Evolutionary conservation across 2,329 filamentous ascomycete genomes (phyloP).

Genomic region (Ascochyta fabae): DNA sequence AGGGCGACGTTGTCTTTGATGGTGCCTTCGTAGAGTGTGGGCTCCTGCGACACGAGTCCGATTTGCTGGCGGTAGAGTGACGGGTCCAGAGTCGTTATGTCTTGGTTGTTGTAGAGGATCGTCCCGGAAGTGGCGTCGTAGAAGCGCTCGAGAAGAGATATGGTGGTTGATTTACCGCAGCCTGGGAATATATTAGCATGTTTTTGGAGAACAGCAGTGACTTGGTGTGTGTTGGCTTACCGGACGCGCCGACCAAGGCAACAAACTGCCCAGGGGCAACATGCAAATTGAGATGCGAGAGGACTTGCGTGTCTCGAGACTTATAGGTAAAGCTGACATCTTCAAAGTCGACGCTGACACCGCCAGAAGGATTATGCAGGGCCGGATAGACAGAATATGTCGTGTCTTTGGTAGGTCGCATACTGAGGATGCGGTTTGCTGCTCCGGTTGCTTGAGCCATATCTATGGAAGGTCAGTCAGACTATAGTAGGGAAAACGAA

Average conservation of each 20-base stretch:
- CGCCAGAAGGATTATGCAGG: conserved; percentile 16
- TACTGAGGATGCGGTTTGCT: conserved; percentile 46
- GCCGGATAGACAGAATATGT: conserved; percentile 16
- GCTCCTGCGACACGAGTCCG: conserved; percentile 56
- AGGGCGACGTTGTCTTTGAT: conserved; percentile 50
- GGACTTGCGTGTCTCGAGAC: conserved; percentile 76
- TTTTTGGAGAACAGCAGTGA: no score
- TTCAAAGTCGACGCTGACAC: conserved; percentile 75
- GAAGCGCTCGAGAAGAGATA: conserved; percentile 89
- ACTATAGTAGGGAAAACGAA: not conserved
- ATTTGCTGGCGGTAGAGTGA: conserved; percentile 51
- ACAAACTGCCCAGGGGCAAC: conserved; percentile 69
- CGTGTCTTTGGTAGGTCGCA: conserved; percentile 32
- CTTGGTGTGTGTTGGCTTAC: no score
- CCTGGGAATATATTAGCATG: conserved; percentile 38
- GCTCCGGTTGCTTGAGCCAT: conserved; percentile 48
- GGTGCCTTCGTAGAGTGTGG: conserved; percentile 54
- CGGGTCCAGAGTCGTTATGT: conserved; percentile 47
- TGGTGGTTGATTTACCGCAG: conserved; percentile 93
- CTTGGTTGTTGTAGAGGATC: conserved; percentile 61
- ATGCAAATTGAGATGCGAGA: conserved; percentile 55
- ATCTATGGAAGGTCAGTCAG: conserved; percentile 20
- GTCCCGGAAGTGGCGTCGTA: conserved; percentile 85
- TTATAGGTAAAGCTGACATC: conserved; percentile 95
- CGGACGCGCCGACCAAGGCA: conserved; percentile 72